These are phyloP conservation scores for Pelargonium fulgidum DNA, from an alignment of 441 rosid genomes.

Conservation along the genomic window DNA sequence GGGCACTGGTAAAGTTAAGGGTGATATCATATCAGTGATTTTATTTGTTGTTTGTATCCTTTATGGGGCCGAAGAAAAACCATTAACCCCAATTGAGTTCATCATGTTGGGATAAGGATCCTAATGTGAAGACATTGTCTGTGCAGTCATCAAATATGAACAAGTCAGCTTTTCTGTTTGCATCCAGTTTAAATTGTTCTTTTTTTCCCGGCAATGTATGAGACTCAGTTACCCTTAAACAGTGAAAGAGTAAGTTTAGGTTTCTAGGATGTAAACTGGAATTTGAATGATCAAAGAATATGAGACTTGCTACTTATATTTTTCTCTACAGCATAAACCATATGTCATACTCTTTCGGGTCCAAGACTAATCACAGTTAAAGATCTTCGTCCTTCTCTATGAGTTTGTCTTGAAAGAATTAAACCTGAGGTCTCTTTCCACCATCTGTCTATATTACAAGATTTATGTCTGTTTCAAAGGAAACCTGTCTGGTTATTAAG, in stretches of 20 bases:
- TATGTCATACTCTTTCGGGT: too few relatives aligned
- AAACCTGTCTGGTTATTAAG: not conserved
- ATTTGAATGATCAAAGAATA: too few relatives aligned
- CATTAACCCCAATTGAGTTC: constrained; percentile 30
- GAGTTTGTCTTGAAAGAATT: too few relatives aligned
- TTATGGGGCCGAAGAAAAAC: constrained; percentile 13
- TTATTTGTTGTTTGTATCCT: constrained; percentile 15
- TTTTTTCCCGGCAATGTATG: not conserved
- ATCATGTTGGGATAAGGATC: constrained; percentile 45
- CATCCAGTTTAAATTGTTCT: not conserved
- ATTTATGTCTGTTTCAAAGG: too few relatives aligned
- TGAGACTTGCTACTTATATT: too few relatives aligned
- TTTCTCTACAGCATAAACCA: too few relatives aligned
- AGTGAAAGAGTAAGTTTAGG: too few relatives aligned
- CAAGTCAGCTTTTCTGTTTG: not conserved
- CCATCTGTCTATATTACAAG: not conserved
- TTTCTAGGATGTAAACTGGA: too few relatives aligned
- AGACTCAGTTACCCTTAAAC: not conserved
- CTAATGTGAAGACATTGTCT: constrained; percentile 27
- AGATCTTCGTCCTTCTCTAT: too few relatives aligned
- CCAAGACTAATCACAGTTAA: too few relatives aligned
- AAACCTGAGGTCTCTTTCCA: too few relatives aligned
- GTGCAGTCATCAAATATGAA: constrained; percentile 29
- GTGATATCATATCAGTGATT: constrained; percentile 26
- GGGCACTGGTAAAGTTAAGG: constrained; percentile 22